Evolutionary conservation across 2,329 filamentous ascomycete species (phyloP).

Genomic region (Acarospora socialis): DNA sequence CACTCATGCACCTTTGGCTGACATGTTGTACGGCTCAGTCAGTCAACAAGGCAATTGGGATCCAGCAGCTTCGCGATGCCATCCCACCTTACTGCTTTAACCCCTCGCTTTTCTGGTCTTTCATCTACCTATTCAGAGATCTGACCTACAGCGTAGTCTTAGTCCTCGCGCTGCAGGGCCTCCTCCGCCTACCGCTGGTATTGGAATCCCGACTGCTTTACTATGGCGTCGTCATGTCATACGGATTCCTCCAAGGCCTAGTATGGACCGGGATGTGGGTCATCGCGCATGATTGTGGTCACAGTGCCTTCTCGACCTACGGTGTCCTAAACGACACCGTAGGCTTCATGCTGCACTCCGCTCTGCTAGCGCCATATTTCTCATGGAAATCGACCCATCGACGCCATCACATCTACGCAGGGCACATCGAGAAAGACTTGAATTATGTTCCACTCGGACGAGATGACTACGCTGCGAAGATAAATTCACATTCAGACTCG

Average conservation of each 20-base stretch:
- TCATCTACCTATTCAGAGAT: conserved; percentile 7
- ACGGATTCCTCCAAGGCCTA: not conserved
- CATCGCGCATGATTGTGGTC: conserved; percentile 14
- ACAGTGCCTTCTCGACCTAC: conserved; percentile 9
- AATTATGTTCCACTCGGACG: conserved; percentile 2
- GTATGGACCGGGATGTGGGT: not conserved
- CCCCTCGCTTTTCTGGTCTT: conserved; percentile 4
- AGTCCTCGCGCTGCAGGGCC: no score
- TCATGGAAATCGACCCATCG: conserved; percentile 10
- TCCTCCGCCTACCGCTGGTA: not conserved
- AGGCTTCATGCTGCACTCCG: conserved; percentile 16
- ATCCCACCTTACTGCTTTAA: conserved; percentile 9
- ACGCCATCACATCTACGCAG: conserved; percentile 5
- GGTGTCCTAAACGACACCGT: conserved; percentile 9
- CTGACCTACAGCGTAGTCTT: not conserved
- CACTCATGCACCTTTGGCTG: not conserved
- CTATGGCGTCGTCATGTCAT: not conserved
- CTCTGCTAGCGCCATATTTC: conserved; percentile 16
- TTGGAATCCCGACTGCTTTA: not conserved
- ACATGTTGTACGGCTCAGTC: not conserved
- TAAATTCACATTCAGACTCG: conserved; percentile 5
- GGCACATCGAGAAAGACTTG: conserved; percentile 3
- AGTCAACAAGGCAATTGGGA: conserved; percentile 3
- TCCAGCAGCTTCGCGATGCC: conserved; percentile 8
- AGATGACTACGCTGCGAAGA: conserved; percentile 1